Percentiles rank a stretch among this genome's conserved stretches.
Evolutionary conservation across 2,329 filamentous ascomycete genomes (phyloP).

Genomic region (Paraphaeosphaeria sporulosa): DNA sequence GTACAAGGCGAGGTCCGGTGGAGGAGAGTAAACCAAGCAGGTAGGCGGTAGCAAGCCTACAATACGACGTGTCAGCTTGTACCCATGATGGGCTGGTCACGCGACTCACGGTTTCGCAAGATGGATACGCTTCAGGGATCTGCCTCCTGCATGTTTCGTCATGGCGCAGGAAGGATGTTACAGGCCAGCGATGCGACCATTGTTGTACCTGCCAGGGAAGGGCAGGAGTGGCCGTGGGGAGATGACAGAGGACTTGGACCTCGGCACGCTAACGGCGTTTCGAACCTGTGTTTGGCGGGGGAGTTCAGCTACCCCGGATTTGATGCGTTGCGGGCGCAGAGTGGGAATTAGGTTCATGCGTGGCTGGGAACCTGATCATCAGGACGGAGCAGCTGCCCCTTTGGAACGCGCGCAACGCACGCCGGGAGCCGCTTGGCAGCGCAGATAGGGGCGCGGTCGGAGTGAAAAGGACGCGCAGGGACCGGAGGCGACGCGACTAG

Average conservation of each 20-base stretch:
- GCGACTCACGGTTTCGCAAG: constrained; percentile 27
- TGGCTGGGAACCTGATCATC: constrained; percentile 4
- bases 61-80: constrained; percentile 12
- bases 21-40: constrained; percentile 37
- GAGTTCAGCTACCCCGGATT: constrained; percentile 8
- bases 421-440: not conserved
- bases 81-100: not conserved
- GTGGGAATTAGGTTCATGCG: constrained; percentile 8
- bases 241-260: constrained; percentile 5
- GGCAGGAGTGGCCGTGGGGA: not conserved
- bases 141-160: constrained; percentile 7
- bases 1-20: constrained; percentile 32
- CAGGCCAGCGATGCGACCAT: not conserved
- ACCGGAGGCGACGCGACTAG: not conserved
- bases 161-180: constrained; percentile 5
- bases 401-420: constrained; percentile 4
- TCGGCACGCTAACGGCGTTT: constrained; percentile 3
- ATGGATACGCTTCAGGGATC: constrained; percentile 1
- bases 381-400: constrained; percentile 14
- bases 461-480: not conserved
- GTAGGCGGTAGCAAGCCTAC: constrained; percentile 37
- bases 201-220: not conserved
- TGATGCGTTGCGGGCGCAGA: constrained; percentile 5
- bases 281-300: not conserved
- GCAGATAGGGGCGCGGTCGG: not conserved